phyloP scores from a whole-genome alignment of 192 early-diverging fungal genomes.

The Coemansia sp. region DNA sequence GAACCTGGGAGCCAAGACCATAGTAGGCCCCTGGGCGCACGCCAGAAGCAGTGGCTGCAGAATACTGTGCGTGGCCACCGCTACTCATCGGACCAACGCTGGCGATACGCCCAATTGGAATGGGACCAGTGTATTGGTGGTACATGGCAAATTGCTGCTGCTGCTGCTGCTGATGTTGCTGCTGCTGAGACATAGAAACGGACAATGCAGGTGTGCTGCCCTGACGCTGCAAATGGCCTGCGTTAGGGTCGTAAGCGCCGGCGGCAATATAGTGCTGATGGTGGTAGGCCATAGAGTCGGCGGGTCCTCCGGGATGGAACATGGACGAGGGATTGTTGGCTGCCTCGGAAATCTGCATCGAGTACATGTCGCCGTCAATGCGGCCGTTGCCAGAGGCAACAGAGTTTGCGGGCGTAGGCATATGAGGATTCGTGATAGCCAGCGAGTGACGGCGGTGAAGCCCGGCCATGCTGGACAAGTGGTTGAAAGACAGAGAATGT shows the following conservation, averaged over 20 bases:
- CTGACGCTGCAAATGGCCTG: slow-evolving; percentile 18
- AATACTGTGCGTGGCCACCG: not conserved
- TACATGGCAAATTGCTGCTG: slow-evolving; percentile 16
- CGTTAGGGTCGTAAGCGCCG: not conserved
- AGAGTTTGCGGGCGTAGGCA: slow-evolving; percentile 12
- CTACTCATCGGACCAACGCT: slow-evolving; percentile 4
- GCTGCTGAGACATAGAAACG: slow-evolving; percentile 5
- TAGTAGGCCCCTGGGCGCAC: not conserved
- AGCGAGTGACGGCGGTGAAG: slow-evolving; percentile 47
- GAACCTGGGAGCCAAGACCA: slow-evolving; percentile 2
- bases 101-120: slow-evolving; percentile 9
- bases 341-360: not conserved
- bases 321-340: not conserved
- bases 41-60: slow-evolving; percentile 2
- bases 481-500: slow-evolving; percentile 22
- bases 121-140: slow-evolving; percentile 5
- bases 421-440: slow-evolving; percentile 18
- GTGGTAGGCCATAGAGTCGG: slow-evolving; percentile 14
- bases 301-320: not conserved
- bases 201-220: slow-evolving; percentile 16
- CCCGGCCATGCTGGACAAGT: slow-evolving; percentile 22
- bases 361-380: not conserved
- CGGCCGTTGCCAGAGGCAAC: not conserved
- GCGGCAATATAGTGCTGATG: slow-evolving; percentile 12
- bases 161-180: slow-evolving; percentile 14